phyloP scores from a whole-genome alignment of 2,329 filamentous ascomycete genomes.

The Diaporthe batatas region DNA sequence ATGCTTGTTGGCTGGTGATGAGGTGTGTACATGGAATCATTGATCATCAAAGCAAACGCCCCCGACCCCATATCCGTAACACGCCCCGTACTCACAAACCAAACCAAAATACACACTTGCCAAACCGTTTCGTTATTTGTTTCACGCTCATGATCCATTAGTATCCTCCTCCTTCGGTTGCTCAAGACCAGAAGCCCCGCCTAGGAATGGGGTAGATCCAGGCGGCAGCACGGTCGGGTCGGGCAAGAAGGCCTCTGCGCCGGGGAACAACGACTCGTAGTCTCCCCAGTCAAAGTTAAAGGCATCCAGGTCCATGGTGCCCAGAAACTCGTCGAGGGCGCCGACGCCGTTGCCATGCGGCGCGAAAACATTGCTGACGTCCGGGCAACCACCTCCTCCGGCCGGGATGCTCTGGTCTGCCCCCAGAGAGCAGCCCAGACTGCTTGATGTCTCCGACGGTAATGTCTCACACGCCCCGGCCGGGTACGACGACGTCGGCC shows the following conservation, averaged over 20 bases:
- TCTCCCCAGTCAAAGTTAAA: slow-evolving; percentile 29
- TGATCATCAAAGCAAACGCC: not conserved
- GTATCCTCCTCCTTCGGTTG: not conserved
- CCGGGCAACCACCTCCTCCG: too few relatives aligned
- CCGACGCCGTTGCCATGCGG: not conserved
- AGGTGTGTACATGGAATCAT: not conserved
- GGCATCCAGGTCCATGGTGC: slow-evolving; percentile 27
- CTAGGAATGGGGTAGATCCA: not conserved
- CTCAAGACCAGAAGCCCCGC: not conserved
- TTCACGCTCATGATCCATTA: not conserved
- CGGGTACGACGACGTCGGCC: not conserved
- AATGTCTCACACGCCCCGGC: not conserved
- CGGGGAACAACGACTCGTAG: slow-evolving; percentile 5
- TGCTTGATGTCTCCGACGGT: not conserved
- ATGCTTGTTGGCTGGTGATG: not conserved
- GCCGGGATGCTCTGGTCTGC: not conserved
- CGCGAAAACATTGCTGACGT: not conserved
- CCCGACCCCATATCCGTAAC: not conserved
- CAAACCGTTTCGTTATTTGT: not conserved
- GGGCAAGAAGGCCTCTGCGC: slow-evolving; percentile 17
- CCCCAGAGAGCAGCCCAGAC: not conserved
- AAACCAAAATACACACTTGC: not conserved
- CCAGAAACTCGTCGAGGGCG: slow-evolving; percentile 3
- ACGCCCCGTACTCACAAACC: not conserved
- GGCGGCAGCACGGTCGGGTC: not conserved